These are phyloP conservation scores for Myxozyma melibiosi DNA, from an alignment of 805 yeast species.

Conservation along the genomic window DNA sequence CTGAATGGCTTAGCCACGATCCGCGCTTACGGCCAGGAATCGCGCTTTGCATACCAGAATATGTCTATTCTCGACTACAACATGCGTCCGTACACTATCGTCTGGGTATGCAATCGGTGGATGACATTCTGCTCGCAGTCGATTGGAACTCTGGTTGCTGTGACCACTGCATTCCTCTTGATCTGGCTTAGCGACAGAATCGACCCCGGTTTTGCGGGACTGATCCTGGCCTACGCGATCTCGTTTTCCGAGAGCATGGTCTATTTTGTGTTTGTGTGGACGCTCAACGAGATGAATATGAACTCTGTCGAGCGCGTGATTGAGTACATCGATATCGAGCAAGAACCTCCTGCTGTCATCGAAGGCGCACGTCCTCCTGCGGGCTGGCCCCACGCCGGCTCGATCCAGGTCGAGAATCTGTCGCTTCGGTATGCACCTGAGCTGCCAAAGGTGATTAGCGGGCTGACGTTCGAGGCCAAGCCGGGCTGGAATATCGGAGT, in stretches of 20 bases:
- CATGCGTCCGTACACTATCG: slow-evolving; percentile 86
- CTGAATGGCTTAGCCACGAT: slow-evolving; percentile 75
- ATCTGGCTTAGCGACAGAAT: slow-evolving; percentile 46
- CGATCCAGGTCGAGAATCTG: slow-evolving; percentile 57
- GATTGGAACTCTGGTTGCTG: slow-evolving; percentile 78
- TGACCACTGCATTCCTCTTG: slow-evolving; percentile 60
- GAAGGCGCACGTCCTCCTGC: slow-evolving; percentile 48
- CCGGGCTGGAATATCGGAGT: slow-evolving; percentile 75
- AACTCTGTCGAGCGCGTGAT: slow-evolving; percentile 72
- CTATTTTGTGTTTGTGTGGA: slow-evolving; percentile 93
- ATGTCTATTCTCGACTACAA: slow-evolving; percentile 67
- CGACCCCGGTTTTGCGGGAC: slow-evolving; percentile 94
- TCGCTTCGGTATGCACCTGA: slow-evolving; percentile 66
- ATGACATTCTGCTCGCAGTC: slow-evolving; percentile 77
- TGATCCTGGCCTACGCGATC: slow-evolving; percentile 86
- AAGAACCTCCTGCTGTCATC: slow-evolving; percentile 64
- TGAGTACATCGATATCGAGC: slow-evolving; percentile 64
- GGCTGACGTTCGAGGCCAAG: slow-evolving; percentile 72
- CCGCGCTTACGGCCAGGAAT: slow-evolving; percentile 65
- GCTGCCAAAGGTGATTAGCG: slow-evolving; percentile 82
- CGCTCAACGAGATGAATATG: slow-evolving; percentile 77
- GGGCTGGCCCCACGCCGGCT: slow-evolving; percentile 69
- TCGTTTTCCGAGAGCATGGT: slow-evolving; percentile 86
- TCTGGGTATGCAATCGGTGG: slow-evolving; percentile 93
- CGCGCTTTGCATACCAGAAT: slow-evolving; percentile 62